Evolutionary conservation across 176 grass and related monocot species (phyloP), one percentile per base, ranked within the genome.

Genomic region (Triticum dicoccoides): DNA sequence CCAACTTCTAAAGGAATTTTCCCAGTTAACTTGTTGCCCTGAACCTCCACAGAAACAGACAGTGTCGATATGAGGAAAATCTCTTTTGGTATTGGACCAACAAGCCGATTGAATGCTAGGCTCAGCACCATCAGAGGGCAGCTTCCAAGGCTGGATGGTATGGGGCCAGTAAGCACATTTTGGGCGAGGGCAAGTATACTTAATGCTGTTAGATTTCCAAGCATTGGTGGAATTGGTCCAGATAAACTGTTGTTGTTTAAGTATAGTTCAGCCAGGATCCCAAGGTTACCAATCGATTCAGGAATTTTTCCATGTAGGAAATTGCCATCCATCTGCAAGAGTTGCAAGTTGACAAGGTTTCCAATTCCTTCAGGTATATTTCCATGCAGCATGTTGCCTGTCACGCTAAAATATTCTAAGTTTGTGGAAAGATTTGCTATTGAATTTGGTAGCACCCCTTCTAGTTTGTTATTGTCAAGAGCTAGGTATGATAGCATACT

Each of bases 341-440:
- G 0, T 81, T 65, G 5, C 23, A 81, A 27, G 79, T 45, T 45
- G 41, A 81, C 5, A 66, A 81, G 38, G 25, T 66, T 81, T 81
- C 62, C 79, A 81, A 81, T 29, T 66, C 62, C 61, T 45, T 81
- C 23, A 33, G 79, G 79, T 81, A 67, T 81, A 44, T 32, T 49
- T 29, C 79, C 77, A 12, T 58, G n/a, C 25, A 64, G 3, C n/a
- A 15, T 27, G 77, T 79, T 79, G 15, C 6, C 8, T 41, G 2
- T 0, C 8, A 41, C 1, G 51, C 12, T 5, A 21, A 63, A 13
- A 63, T 4, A 2, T 41, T 0, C 8, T 27, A 80, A 65, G 29
- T 64, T 80, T 65, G 78, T 65, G 9, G 78, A 80, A 29, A 80
- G 61, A 30, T 80, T 80, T 11, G 37, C 78, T 32, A 80, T 44